Evolutionary conservation across 306 rosid genomes (phyloP), one percentile per base, ranked within the genome.

Genomic region (Vicia faba): DNA sequence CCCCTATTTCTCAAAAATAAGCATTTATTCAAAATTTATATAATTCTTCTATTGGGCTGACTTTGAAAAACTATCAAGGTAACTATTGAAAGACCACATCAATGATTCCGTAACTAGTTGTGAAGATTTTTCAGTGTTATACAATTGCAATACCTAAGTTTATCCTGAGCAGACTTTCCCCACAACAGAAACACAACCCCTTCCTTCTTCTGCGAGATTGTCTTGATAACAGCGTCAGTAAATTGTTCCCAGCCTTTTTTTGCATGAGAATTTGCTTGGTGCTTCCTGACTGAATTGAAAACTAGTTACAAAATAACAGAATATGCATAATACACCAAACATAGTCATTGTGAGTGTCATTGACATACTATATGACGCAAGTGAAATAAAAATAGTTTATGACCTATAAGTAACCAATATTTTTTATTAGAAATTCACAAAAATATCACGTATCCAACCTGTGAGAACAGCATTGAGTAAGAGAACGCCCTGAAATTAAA

Each of bases 171-270:
- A 62, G 91, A 93, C 73, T 84, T 92, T 58, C 98, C 98, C 98
- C 98, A 93, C 57, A 93, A 71, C 36, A 92, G 80, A 83, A 92
- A 92, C 45, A 92, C 82, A 54, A 92, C 93, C 16, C 96, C 96
- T 80, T 87, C 82, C 80, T 79, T 89, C 86, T 84, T 87, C 64
- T 76, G 85, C 43, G 98, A 92, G 78, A 92, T 79, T 51, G 89
- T 65, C 75, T 77, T 74, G 77, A 92, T 92, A 70, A 92, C 91
- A 74, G 96, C 87, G 80, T 92, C 96, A 3, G 98, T 92, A 68
- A 89, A 88, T 54, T 89, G 91, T 64, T 92, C 98, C 98, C 98
- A 89, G 60, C 98, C 98, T 70, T 87, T 92, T 75, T 89, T 89
- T 19, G 98, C 87, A 79, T 89, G 98, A 59, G 96, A 92, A 71